Base-by-base conservation (phyloP, 2,329 filamentous ascomycete species). In the Cercospora janseana region DNA sequence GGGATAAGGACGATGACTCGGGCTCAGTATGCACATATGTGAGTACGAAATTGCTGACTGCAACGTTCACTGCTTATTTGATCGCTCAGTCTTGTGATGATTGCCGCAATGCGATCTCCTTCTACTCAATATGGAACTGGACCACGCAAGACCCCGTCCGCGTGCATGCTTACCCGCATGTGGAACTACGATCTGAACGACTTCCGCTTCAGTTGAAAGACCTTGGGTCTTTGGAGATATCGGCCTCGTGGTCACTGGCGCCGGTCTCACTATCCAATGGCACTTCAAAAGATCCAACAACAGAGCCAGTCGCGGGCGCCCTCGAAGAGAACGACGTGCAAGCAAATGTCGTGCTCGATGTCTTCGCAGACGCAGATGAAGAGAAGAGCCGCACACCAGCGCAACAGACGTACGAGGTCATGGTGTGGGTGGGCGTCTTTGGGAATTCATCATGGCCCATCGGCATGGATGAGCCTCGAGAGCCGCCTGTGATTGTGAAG, bases 341-440 rank as follows among this genome's bases (percentile, higher is more conserved):
- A 26, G 53, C 53, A 5, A 54, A 58, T 24, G 53, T 58, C 3
- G 50, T 51, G 4, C 26, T 58, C 5, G 56, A 58, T 37, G 35
- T 58, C 6, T 58, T 58, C 20, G 56, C 50, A 2, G 56, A 58
- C 24, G 53, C 48, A 18, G 54, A 58, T 26, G 28, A 21, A 21
- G 34, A 56, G 16, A 46, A 37, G 41, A 51, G 50, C 20, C 32
- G 29, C 6, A 49, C 42, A 7, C 42, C 54, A 3, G 46, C 35
- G 8, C 32, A 58, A 34, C 56, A 58, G 38, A 51, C 43, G 15
- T 58, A 58, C 26, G 56, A 58, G 28, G 32, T 58, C 34, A 58
- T 58, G 56, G 49, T 58, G 7, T 58, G 56, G 56, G 43, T 56
- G 9, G 56, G 49, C 8, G 49, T 51, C n/a, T 58, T 57, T 29